phyloP scores from a whole-genome alignment of 345 rosid species.

The Lagerstroemia speciosa region DNA sequence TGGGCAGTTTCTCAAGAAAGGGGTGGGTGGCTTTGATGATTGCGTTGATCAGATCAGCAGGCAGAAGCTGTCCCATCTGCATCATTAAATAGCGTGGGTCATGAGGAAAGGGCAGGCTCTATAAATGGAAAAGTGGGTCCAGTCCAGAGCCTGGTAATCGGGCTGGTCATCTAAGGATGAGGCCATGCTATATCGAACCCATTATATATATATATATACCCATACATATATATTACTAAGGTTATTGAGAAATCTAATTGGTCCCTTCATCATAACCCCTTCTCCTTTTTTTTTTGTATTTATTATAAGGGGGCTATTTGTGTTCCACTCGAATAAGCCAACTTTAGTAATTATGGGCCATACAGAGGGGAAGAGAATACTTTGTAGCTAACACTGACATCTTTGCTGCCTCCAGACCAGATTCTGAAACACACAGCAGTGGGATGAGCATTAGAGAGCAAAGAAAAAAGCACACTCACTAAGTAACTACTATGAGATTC shows the following conservation, averaged over 20 bases:
- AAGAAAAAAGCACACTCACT: constrained; percentile 64
- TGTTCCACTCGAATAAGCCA: too few species aligned
- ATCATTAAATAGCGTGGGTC: constrained; percentile 51
- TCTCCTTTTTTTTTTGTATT: neutral
- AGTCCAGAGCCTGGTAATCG: constrained; percentile 46
- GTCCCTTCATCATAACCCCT: neutral
- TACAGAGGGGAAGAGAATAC: neutral
- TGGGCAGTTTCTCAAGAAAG: neutral
- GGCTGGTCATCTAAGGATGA: constrained; percentile 91
- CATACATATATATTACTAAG: too few species aligned
- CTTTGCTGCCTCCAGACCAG: constrained; percentile 29
- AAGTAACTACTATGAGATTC: constrained; percentile 84
- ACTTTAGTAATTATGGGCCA: neutral
- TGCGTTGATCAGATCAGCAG: constrained; percentile 50
- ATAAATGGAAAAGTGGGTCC: constrained; percentile 41
- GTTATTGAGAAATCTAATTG: constrained; percentile 15
- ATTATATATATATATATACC: too few species aligned
- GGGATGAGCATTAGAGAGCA: constrained; percentile 55
- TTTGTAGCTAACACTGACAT: too few species aligned
- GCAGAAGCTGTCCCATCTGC: constrained; percentile 59
- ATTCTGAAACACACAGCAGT: constrained; percentile 30
- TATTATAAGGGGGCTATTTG: too few species aligned
- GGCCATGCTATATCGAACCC: constrained; percentile 62
- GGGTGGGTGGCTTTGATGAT: constrained; percentile 39
- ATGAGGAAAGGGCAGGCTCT: constrained; percentile 60